Percentiles rank a stretch among this genome's conserved stretches.
phyloP scores from a whole-genome alignment of 2,329 filamentous ascomycete genomes.

The Furcasterigmium sp. region DNA sequence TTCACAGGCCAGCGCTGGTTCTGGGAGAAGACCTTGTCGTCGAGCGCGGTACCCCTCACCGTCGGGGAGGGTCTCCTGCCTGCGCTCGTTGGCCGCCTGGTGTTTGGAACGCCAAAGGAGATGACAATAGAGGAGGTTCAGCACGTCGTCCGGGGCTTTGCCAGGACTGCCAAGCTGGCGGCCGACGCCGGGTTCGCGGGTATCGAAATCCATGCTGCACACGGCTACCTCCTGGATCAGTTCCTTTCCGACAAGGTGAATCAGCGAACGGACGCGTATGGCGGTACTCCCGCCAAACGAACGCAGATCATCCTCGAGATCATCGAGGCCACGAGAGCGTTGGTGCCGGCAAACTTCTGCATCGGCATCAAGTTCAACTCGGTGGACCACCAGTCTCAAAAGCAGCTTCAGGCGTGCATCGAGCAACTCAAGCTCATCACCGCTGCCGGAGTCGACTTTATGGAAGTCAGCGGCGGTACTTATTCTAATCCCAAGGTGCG shows the following conservation, averaged over 20 bases:
- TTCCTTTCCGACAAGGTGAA: constrained; percentile 49
- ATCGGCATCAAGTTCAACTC: constrained; percentile 53
- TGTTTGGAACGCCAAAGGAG: constrained; percentile 50
- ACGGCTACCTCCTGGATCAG: constrained; percentile 53
- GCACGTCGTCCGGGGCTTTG: constrained; percentile 46
- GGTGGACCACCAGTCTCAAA: constrained; percentile 46
- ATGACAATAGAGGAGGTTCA: constrained; percentile 51
- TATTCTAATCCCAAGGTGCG: constrained; percentile 47
- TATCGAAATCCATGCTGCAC: constrained; percentile 41
- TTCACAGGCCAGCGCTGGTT: constrained; percentile 29
- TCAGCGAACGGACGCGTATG: constrained; percentile 48
- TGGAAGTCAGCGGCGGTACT: constrained; percentile 62
- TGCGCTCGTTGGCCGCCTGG: constrained; percentile 20
- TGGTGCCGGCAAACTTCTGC: constrained; percentile 33
- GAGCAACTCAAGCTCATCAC: constrained; percentile 50
- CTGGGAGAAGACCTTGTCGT: constrained; percentile 33
- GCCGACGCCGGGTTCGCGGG: constrained; percentile 40
- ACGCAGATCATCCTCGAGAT: constrained; percentile 47
- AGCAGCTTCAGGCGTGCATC: constrained; percentile 45
- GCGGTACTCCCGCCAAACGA: constrained; percentile 43
- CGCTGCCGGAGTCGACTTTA: constrained; percentile 53
- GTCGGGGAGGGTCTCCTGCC: constrained; percentile 33
- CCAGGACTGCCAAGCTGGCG: constrained; percentile 41
- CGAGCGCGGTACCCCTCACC: constrained; percentile 35
- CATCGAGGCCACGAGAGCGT: constrained; percentile 33